Percentiles rank a stretch among this genome's conserved stretches.
Evolutionary conservation across 139 green algal genomes (phyloP).

Genomic region (Spirogloea muscicola): DNA sequence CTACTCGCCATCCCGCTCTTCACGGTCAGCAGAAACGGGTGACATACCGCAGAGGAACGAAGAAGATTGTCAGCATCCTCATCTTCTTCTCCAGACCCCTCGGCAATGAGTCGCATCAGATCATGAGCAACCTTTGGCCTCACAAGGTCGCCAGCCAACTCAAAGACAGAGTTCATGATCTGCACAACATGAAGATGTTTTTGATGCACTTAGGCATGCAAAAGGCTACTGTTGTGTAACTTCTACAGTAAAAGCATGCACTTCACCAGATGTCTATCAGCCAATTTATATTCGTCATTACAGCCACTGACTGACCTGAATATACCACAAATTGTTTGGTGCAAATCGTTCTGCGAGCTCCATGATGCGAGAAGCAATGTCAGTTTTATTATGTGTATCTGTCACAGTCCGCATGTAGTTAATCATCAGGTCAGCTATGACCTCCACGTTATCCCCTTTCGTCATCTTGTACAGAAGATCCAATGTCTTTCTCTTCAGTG

Average conservation of each 20-base stretch:
- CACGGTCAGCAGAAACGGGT: too few relatives aligned
- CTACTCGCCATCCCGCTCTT: too few relatives aligned
- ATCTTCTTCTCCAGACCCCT: conserved; percentile 58
- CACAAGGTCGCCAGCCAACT: conserved; percentile 77
- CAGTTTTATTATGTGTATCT: conserved; percentile 41
- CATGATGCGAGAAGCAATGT: conserved; percentile 60
- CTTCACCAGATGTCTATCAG: too few relatives aligned
- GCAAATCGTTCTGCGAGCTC: conserved; percentile 87
- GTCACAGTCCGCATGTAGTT: conserved; percentile 62
- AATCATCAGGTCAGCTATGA: conserved; percentile 91
- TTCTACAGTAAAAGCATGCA: too few relatives aligned
- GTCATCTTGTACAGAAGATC: conserved; percentile 96
- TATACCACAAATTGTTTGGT: conserved; percentile 83
- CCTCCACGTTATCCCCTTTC: conserved; percentile 85
- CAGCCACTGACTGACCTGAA: conserved; percentile 57
- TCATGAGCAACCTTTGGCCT: conserved; percentile 65
- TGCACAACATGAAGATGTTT: conserved; percentile 47
- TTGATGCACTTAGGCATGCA: too few relatives aligned
- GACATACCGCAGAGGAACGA: conserved; percentile 49
- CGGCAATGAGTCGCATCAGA: conserved; percentile 80
- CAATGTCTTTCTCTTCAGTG: conserved; percentile 90
- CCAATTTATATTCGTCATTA: too few relatives aligned
- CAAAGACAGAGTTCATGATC: conserved; percentile 81
- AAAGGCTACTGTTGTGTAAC: too few relatives aligned
- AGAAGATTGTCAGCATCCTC: conserved; percentile 22